A percentile compares a stretch with the other conserved stretches of the same genome.
phyloP scores from a whole-genome alignment of 225 moss, liverwort and hornwort genomes.

The Takakia lepidozioides region DNA sequence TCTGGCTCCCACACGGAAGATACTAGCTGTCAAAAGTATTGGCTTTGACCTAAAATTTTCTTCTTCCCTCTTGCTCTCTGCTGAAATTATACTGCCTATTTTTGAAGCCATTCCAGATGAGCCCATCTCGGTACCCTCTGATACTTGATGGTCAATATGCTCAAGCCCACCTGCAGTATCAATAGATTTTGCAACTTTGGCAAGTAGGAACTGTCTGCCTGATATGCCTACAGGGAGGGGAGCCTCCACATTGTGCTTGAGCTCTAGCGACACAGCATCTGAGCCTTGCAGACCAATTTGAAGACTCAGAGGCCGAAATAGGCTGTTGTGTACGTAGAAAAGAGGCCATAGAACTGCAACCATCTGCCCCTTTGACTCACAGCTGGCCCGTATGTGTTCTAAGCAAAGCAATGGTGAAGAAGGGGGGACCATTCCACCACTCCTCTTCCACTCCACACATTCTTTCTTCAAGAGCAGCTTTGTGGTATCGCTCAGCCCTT shows the following conservation, averaged over 20 bases:
- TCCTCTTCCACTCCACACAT: conserved; percentile 15
- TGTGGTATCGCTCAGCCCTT: conserved; percentile 4
- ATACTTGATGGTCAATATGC: no score
- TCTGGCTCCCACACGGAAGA: conserved; percentile 10
- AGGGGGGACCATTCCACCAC: conserved; percentile 6
- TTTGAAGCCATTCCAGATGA: conserved; percentile 3
- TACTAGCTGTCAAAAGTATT: conserved; percentile 12
- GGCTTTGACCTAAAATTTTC: conserved; percentile 7
- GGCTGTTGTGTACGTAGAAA: conserved; percentile 8
- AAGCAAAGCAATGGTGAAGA: conserved; percentile 13
- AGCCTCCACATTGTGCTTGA: conserved; percentile 8
- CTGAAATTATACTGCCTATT: background rate
- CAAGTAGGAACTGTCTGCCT: conserved; percentile 11
- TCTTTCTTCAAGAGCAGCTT: conserved; percentile 13
- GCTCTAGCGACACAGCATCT: conserved; percentile 6
- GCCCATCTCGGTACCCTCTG: background rate
- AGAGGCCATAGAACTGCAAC: conserved; percentile 10
- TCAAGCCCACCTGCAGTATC: background rate
- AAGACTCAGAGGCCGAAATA: conserved; percentile 8
- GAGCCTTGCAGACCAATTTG: conserved; percentile 16
- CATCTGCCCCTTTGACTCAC: conserved; percentile 6
- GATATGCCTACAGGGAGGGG: conserved; percentile 8
- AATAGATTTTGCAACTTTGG: conserved; percentile 5
- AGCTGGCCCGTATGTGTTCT: conserved; percentile 5
- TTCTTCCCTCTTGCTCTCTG: conserved; percentile 2